phyloP scores from a whole-genome alignment of 2,329 filamentous ascomycete species.

The Verticillium isaacii region DNA sequence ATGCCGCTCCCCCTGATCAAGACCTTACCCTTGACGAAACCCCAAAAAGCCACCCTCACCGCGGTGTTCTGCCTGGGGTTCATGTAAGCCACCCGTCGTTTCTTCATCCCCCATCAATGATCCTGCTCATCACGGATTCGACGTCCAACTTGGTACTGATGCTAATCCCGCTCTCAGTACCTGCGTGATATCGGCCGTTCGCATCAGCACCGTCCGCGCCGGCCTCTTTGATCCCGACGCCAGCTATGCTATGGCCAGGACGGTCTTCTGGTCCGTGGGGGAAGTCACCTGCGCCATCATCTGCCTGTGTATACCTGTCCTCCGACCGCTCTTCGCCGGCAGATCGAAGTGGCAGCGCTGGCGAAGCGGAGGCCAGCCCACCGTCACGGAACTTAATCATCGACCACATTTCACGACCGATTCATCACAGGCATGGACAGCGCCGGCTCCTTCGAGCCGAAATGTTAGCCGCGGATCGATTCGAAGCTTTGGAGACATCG shows the following conservation, averaged over 20 bases:
- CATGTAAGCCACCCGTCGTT: constrained; percentile 5
- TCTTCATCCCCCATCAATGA: no score
- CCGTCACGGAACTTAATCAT: neutral
- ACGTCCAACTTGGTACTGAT: neutral
- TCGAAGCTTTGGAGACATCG: neutral
- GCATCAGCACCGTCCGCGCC: constrained; percentile 23
- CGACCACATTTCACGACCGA: neutral
- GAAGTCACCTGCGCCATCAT: constrained; percentile 34
- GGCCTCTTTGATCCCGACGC: constrained; percentile 20
- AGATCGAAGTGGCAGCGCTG: neutral
- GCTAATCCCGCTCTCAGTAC: neutral
- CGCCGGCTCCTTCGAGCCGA: neutral
- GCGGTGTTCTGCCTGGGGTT: constrained; percentile 10
- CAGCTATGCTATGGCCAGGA: constrained; percentile 26
- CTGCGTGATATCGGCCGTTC: constrained; percentile 15
- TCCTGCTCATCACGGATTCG: no score
- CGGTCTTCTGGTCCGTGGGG: constrained; percentile 30
- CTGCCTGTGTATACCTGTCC: constrained; percentile 32
- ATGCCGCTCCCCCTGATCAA: constrained; percentile 10
- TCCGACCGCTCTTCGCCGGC: constrained; percentile 22
- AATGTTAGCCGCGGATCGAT: neutral
- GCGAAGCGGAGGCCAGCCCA: neutral
- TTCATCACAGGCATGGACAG: neutral
- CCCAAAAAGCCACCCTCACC: constrained; percentile 9
- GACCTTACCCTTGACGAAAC: constrained; percentile 3